These are phyloP conservation scores for Tetrastigma voinierianum DNA, from an alignment of 164 flowering plant genomes.

Conservation along the genomic window DNA sequence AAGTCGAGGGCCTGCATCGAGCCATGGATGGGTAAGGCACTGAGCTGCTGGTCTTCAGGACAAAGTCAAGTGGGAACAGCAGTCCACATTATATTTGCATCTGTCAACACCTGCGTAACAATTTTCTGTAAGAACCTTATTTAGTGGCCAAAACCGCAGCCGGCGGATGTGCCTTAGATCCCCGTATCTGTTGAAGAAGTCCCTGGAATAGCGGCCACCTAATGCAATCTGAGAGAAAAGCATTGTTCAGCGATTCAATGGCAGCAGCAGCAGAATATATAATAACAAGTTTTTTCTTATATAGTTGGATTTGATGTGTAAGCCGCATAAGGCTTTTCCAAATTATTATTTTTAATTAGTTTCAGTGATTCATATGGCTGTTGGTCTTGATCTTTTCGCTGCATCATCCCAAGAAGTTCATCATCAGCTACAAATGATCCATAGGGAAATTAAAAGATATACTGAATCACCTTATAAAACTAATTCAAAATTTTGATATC, in stretches of 20 bases:
- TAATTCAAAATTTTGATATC: background rate
- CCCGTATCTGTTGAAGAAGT: slow-evolving; percentile 78
- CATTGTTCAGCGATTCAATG: background rate
- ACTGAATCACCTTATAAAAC: background rate
- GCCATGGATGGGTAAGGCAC: slow-evolving; percentile 79
- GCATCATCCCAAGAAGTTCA: slow-evolving; percentile 95
- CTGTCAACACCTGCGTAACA: no score
- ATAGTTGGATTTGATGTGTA: background rate
- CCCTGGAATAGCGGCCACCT: slow-evolving; percentile 85
- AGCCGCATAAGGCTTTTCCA: background rate
- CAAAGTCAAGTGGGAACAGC: slow-evolving; percentile 76
- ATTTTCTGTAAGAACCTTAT: slow-evolving; percentile 75
- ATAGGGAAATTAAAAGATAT: background rate
- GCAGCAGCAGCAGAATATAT: no score
- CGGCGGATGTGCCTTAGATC: slow-evolving; percentile 81
- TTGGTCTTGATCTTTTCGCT: slow-evolving; percentile 69
- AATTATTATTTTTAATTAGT: no score
- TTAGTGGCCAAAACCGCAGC: slow-evolving; percentile 80
- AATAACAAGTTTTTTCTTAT: background rate
- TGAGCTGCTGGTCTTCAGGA: slow-evolving; percentile 84
- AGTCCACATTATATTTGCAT: slow-evolving; percentile 77
- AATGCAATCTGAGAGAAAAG: slow-evolving; percentile 62
- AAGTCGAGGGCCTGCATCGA: slow-evolving; percentile 43
- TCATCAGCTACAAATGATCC: slow-evolving; percentile 97
- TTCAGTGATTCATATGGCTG: no score